A percentile compares a stretch with the other conserved stretches of the same genome.
Evolutionary conservation across 345 rosid species (phyloP).

Genomic region (Eucalyptus cloeziana): DNA sequence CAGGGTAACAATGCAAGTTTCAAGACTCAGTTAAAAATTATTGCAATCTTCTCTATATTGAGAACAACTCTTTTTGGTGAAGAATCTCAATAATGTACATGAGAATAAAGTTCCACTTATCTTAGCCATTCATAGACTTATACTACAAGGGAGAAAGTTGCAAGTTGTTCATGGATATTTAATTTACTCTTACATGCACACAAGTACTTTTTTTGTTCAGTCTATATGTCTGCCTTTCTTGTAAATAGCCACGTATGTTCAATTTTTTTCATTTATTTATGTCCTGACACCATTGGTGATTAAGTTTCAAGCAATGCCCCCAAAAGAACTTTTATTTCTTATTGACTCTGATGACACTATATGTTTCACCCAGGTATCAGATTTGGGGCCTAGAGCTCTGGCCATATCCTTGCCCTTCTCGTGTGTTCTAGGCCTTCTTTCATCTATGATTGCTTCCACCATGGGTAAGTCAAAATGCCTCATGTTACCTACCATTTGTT

Average conservation of each 20-base stretch:
- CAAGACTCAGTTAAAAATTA: background rate
- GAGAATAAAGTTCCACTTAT: background rate
- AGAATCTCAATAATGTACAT: background rate
- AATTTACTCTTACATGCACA: background rate
- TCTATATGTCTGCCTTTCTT: background rate
- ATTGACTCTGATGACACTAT: background rate
- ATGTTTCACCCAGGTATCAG: slow-evolving; percentile 10
- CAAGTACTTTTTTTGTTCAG: background rate
- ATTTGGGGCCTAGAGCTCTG: slow-evolving; percentile 34
- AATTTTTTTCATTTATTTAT: background rate
- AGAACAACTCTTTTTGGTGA: background rate
- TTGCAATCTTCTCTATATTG: background rate
- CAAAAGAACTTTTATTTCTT: background rate
- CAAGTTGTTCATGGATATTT: background rate
- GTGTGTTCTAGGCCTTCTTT: slow-evolving; percentile 38
- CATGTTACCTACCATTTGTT: background rate
- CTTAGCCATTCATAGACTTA: background rate
- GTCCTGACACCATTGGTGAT: background rate
- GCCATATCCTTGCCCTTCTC: slow-evolving; percentile 36
- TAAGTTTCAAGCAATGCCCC: background rate
- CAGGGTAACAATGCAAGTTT: background rate
- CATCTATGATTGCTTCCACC: slow-evolving; percentile 38
- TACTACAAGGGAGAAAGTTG: background rate
- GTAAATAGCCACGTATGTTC: background rate
- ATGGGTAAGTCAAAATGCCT: slow-evolving; percentile 19